Conservation (phyloP, 352 stramenopile species). For the Discostella stelligera region DNA sequence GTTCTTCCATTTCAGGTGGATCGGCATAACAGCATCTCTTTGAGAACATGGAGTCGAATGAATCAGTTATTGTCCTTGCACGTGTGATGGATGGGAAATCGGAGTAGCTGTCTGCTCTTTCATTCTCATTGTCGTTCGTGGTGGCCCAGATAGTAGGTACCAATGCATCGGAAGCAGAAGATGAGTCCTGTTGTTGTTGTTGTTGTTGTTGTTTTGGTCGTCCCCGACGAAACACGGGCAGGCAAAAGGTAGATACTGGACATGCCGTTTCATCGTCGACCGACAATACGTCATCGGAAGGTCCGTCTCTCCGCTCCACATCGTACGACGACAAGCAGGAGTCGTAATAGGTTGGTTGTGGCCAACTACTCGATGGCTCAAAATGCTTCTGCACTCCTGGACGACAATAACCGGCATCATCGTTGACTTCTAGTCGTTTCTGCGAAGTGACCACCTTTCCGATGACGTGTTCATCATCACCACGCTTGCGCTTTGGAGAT, state of each 20-base stretch:
- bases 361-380: neutral
- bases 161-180: neutral
- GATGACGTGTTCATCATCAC: neutral
- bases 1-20: slow-evolving; percentile 19
- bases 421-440: slow-evolving; percentile 3
- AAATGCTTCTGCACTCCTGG: slow-evolving; percentile 15
- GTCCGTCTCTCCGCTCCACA: slow-evolving; percentile 25
- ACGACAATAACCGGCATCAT: neutral
- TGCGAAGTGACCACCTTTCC: neutral
- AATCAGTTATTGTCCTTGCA: slow-evolving; percentile 29
- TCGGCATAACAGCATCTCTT: neutral
- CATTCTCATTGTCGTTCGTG: slow-evolving; percentile 11
- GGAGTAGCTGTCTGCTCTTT: neutral
- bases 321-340: slow-evolving; percentile 1
- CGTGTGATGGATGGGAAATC: slow-evolving; percentile 28
- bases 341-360: neutral
- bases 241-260: slow-evolving; percentile 5
- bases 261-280: slow-evolving; percentile 21
- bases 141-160: neutral
- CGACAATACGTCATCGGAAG: slow-evolving; percentile 9
- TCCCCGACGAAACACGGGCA: slow-evolving; percentile 10
- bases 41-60: neutral
- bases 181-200: too few species aligned
- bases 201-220: neutral
- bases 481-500: slow-evolving; percentile 21